Percentiles rank a stretch among this genome's conserved stretches.
These are phyloP conservation scores for Kwoniella dejecticola DNA, from an alignment of 768 basidiomycete genomes.

Conservation along the genomic window DNA sequence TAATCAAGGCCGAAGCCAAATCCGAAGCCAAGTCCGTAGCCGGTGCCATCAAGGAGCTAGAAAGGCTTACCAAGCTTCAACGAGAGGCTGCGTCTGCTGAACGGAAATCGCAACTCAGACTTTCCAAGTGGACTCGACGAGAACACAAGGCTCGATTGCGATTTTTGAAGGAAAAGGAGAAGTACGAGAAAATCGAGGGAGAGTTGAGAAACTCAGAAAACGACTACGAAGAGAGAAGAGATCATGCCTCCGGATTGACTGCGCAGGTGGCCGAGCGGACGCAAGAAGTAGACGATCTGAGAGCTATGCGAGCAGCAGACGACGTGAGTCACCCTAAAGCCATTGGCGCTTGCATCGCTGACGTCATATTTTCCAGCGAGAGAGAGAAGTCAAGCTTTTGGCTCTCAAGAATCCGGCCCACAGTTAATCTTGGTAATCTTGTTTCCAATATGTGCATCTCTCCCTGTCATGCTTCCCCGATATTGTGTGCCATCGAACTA, in stretches of 20 bases:
- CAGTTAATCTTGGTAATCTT: conserved; percentile 44
- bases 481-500: too few species aligned
- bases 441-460: too few species aligned
- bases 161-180: conserved; percentile 65
- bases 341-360: not conserved
- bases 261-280: conserved; percentile 69
- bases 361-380: conserved; percentile 37
- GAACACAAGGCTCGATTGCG: conserved; percentile 68
- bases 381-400: conserved; percentile 52
- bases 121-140: conserved; percentile 62
- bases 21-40: conserved; percentile 67
- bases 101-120: conserved; percentile 61
- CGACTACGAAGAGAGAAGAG: conserved; percentile 60
- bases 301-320: conserved; percentile 68
- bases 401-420: conserved; percentile 55
- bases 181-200: conserved; percentile 52
- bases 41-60: conserved; percentile 67
- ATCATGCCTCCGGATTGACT: conserved; percentile 65
- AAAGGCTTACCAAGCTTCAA: conserved; percentile 70
- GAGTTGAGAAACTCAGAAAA: conserved; percentile 53
- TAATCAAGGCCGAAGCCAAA: conserved; percentile 71
- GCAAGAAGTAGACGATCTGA: conserved; percentile 70
- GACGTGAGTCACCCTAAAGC: conserved; percentile 57
- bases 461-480: too few species aligned
- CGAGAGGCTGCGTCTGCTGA: conserved; percentile 65